phyloP scores from a whole-genome alignment of 495 filamentous ascomycete species.

The Hypoxylon trugodes region DNA sequence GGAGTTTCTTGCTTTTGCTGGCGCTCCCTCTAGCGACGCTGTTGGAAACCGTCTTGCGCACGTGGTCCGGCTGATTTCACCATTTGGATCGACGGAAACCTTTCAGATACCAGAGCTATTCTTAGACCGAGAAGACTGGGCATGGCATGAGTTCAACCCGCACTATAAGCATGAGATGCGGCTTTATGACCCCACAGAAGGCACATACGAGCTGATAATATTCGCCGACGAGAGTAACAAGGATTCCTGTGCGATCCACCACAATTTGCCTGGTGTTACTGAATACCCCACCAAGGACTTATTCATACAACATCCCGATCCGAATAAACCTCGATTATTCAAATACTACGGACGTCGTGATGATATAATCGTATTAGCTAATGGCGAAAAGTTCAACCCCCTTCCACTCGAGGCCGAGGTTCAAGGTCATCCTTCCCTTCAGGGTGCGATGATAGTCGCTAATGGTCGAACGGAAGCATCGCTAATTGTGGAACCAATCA shows the following conservation, averaged over 20 bases:
- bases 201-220: constrained; percentile 35
- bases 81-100: constrained; percentile 38
- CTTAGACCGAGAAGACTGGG: constrained; percentile 32
- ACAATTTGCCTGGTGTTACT: constrained; percentile 48
- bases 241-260: constrained; percentile 40
- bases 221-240: constrained; percentile 4
- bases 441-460: constrained; percentile 53
- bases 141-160: constrained; percentile 39
- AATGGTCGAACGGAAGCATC: constrained; percentile 49
- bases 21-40: constrained; percentile 13
- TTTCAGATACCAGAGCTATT: constrained; percentile 12
- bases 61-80: constrained; percentile 15
- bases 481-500: constrained; percentile 52
- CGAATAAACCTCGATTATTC: constrained; percentile 48
- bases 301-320: constrained; percentile 55
- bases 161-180: constrained; percentile 31
- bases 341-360: constrained; percentile 54
- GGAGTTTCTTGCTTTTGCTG: constrained; percentile 39
- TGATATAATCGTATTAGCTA: constrained; percentile 62
- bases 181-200: constrained; percentile 32
- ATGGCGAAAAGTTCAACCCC: constrained; percentile 64
- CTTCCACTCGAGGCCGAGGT: constrained; percentile 49
- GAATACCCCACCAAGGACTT: constrained; percentile 59
- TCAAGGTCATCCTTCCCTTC: constrained; percentile 41
- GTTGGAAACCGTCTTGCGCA: constrained; percentile 22